Base-by-base conservation (phyloP, 2,329 filamentous ascomycete species). In the Macrophomina tecta region DNA sequence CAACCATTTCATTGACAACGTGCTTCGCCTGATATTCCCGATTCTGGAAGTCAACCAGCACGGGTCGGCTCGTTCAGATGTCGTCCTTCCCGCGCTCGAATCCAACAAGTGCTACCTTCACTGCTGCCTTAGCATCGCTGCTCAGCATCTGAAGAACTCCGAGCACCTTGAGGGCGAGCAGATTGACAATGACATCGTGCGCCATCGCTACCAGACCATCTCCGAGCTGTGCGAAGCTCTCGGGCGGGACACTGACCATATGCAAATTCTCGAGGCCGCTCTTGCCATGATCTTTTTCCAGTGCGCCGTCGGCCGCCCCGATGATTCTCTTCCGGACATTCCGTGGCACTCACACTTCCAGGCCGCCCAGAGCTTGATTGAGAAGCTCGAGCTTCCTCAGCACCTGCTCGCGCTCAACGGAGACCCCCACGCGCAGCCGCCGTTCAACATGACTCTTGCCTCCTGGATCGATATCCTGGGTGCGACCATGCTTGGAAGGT, bases 331-430 rank as follows among this genome's bases (percentile, higher is more conserved):
- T 30, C 91, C 92, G 16, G 94, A 98, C 76, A 97, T 98, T 72
- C 90, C 94, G 28, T 99, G 95, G 95, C 92, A 94, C 82, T 92
- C 97, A 77, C 95, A 99, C 82, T 97, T 98, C 82, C 91, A 96
- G 78, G 94, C 94, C 3, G 94, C 91, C 23, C 90, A 91, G 72
- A 93, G 89, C 72, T 85, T 98, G 64, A 91, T 97, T 30, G 88
- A 91, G 77, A 94, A 92, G 80, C 89, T 98, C 40, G 89, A 94
- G 68, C 87, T 98, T 46, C 90, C 91, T 9, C 84, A 85, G 46
- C 79, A 89, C 56, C 87, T 94, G 65, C 83, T 87, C 51, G 84
- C 88, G 16, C 67, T 79, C 69, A 84, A 86, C 61, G 83, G 84
- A 61, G 85, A 89, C 70, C 82, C 84, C n/a, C 82, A 86, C 70